phyloP scores from a whole-genome alignment of 352 stramenopile genomes.

The Peronospora belbahrii region DNA sequence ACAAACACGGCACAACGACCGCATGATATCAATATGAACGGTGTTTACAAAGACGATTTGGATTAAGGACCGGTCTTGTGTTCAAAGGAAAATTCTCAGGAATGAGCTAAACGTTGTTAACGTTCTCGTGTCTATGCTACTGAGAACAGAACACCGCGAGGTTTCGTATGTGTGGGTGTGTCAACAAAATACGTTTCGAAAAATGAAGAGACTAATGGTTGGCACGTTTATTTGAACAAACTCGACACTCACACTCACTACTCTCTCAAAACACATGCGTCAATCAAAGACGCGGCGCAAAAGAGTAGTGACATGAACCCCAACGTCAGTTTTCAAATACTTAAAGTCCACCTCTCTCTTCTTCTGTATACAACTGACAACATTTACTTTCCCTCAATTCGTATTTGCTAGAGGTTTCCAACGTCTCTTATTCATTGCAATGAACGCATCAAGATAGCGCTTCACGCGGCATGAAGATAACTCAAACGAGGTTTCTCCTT shows the following conservation, averaged over 20 bases:
- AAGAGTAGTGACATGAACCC: constrained; percentile 19
- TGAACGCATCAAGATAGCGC: constrained; percentile 24
- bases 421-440: constrained; percentile 29
- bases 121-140: too few relatives aligned
- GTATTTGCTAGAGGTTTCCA: constrained; percentile 22
- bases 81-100: too few relatives aligned
- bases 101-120: too few relatives aligned
- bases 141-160: too few relatives aligned
- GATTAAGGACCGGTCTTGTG: too few relatives aligned
- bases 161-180: too few relatives aligned
- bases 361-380: constrained; percentile 28
- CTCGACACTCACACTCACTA: constrained; percentile 30
- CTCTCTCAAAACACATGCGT: constrained; percentile 20
- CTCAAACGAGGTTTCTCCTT: constrained; percentile 17
- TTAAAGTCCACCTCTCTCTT: constrained; percentile 28
- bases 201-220: constrained; percentile 18
- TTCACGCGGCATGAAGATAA: constrained; percentile 22
- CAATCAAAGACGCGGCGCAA: constrained; percentile 18
- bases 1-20: too few relatives aligned
- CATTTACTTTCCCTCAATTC: constrained; percentile 24
- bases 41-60: too few relatives aligned
- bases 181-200: too few relatives aligned
- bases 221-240: constrained; percentile 34
- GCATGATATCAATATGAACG: too few relatives aligned
- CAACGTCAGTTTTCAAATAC: constrained; percentile 26